Conservation (phyloP, 169 alveolate species). For the Eimeria necatrix region DNA sequence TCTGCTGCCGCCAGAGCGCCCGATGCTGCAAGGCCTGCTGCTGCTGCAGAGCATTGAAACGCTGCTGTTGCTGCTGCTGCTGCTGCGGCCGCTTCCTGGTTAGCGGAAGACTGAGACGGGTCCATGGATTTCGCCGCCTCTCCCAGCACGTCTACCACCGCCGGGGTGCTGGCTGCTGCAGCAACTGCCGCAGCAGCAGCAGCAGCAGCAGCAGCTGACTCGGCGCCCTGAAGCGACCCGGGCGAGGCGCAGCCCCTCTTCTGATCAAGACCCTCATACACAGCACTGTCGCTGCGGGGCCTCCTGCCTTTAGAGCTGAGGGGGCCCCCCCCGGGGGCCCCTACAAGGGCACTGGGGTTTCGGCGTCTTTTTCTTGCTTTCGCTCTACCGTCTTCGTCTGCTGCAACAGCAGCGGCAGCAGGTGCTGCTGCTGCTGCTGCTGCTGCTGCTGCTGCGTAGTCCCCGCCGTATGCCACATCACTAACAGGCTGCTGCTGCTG, state of each 20-base stretch:
- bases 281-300: background rate
- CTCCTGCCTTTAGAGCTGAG: slow-evolving; percentile 1
- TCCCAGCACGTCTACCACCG: background rate
- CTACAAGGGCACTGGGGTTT: background rate
- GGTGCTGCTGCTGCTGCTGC: too few relatives aligned
- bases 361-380: slow-evolving; percentile 31
- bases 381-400: background rate
- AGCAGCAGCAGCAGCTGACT: slow-evolving; percentile 20
- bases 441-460: background rate
- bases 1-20: slow-evolving; percentile 4
- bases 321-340: slow-evolving; percentile 18
- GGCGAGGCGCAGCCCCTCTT: background rate
- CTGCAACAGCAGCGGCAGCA: too few relatives aligned
- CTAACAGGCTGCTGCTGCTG: background rate
- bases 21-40: background rate
- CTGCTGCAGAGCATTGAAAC: slow-evolving; percentile 12
- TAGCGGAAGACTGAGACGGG: background rate
- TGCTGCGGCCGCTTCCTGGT: background rate
- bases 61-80: background rate
- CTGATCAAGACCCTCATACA: background rate
- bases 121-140: background rate
- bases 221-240: background rate
- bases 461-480: background rate
- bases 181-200: background rate
- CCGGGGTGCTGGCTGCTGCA: too few relatives aligned